Base-by-base conservation (phyloP, 371 early-diverging fungal species). In the Rhizopus delemar region DNA sequence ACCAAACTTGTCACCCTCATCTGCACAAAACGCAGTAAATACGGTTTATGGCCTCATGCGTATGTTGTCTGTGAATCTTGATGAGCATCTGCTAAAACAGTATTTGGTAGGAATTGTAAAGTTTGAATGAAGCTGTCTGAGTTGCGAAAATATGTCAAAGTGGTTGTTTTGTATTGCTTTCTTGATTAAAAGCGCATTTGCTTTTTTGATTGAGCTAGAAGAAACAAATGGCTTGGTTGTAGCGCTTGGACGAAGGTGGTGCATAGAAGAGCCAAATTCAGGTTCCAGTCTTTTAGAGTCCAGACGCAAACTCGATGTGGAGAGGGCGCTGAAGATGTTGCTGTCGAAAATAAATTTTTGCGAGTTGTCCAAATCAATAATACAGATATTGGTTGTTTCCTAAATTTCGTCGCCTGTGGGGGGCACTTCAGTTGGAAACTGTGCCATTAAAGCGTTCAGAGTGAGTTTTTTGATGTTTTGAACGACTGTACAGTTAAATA, bases 1-100 rank as follows among this genome's bases (percentile, higher is more conserved):
- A 33, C 54, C 43, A 41, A 54, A 54, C 43, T 41, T 31, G 32
- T 54, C 43, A 43, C 54, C 54, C 52, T 36, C 52, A 43, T 54
- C 54, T 54, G 54, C 54, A 41, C 41, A 54, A 43, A 54, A 54
- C 33, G 54, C 54, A 54, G 45, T 54, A 54, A 54, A 54, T 41
- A 9, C 15, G n/a, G 54, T 54, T 28, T 54, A 54, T 45, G 54
- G 54, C 43, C 54, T 54, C 54, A 41, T 54, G 43, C 43, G 45
- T 45, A 41, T 12, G 54, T 54, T 54, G 43, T 54, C 29, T 54
- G 54, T 43, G 43, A 54, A 54, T 54, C 54, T 54, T 54, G 54
- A 54, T 54, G 45, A 54, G 54, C 32, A 54, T 43, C 54, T 54
- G 45, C 54, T 54, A 29, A 54, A 45, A 45, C 41, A 54, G 54